These are phyloP conservation scores for Yarrowia osloensis DNA, from an alignment of 805 yeast genomes.

Conservation along the genomic window DNA sequence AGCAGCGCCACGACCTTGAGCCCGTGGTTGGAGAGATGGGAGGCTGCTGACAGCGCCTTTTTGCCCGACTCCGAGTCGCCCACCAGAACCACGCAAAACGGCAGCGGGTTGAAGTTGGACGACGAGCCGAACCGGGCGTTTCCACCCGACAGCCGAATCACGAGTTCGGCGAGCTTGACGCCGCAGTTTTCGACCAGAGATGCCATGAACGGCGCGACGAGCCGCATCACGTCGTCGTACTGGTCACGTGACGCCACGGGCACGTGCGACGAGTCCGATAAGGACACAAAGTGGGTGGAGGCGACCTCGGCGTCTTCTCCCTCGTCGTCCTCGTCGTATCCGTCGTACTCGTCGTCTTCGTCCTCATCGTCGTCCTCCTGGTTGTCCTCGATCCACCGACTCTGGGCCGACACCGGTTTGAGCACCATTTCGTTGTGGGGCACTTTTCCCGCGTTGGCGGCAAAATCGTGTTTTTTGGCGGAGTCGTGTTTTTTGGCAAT, in stretches of 20 bases:
- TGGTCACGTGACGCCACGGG: slow-evolving; percentile 71
- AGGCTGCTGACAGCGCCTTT: slow-evolving; percentile 74
- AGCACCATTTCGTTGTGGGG: slow-evolving; percentile 63
- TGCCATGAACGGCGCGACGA: slow-evolving; percentile 56
- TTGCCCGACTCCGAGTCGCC: slow-evolving; percentile 75
- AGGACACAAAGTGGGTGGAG: slow-evolving; percentile 25
- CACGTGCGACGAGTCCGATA: slow-evolving; percentile 33
- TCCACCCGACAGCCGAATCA: slow-evolving; percentile 66
- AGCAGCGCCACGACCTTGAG: slow-evolving; percentile 57
- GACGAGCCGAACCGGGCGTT: slow-evolving; percentile 56
- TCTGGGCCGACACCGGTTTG: slow-evolving; percentile 38
- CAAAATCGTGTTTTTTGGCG: slow-evolving; percentile 32
- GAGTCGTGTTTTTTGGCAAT: slow-evolving; percentile 38
- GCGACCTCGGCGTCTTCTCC: neutral
- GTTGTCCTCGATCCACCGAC: slow-evolving; percentile 25
- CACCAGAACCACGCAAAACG: slow-evolving; percentile 66
- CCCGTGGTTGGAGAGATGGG: slow-evolving; percentile 72
- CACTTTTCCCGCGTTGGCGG: slow-evolving; percentile 8
- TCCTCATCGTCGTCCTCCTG: neutral
- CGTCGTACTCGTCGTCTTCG: neutral
- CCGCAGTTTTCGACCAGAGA: slow-evolving; percentile 68
- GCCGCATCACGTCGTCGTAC: slow-evolving; percentile 69
- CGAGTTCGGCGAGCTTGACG: slow-evolving; percentile 60
- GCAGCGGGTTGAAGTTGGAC: slow-evolving; percentile 76
- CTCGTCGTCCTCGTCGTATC: slow-evolving; percentile 4